Percentiles rank a stretch among this genome's conserved stretches.
Conservation (phyloP, 257 asterid species). For the Verbena officinalis region DNA sequence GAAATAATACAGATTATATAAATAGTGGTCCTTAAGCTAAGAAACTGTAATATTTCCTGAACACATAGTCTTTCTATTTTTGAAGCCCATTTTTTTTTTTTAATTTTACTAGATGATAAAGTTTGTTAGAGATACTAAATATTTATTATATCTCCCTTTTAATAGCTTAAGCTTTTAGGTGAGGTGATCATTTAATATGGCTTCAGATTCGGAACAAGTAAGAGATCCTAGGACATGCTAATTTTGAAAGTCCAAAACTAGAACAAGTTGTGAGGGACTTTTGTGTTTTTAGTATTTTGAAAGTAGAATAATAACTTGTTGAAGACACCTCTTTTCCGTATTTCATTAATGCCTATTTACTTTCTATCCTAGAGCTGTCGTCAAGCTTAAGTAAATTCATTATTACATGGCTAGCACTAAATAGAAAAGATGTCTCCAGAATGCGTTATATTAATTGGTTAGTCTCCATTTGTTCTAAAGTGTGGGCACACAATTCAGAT, state of each 20-base stretch:
- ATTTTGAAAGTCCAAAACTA: no score
- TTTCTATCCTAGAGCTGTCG: neutral
- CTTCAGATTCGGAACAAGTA: neutral
- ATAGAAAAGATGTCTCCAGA: neutral
- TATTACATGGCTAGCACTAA: neutral
- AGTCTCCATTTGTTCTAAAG: neutral
- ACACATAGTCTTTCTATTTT: neutral
- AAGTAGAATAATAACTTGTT: neutral
- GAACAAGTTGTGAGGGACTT: neutral
- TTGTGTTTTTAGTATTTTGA: neutral
- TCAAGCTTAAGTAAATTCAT: neutral
- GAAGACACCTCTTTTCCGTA: neutral
- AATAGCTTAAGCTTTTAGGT: no score
- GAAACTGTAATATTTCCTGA: neutral
- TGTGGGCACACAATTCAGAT: constrained; percentile 4
- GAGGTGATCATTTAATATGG: no score
- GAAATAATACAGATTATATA: neutral
- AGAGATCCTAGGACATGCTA: neutral
- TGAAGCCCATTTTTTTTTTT: no score
- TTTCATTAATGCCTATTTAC: neutral
- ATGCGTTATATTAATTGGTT: no score
- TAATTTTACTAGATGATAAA: no score
- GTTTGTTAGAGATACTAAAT: no score
- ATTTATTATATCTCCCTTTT: no score
- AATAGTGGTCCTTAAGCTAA: neutral